A percentile compares a stretch with the other conserved stretches of the same genome.
These are phyloP conservation scores for Halteria grandinella DNA, from an alignment of 73 alveolate genomes.

Conservation along the genomic window DNA sequence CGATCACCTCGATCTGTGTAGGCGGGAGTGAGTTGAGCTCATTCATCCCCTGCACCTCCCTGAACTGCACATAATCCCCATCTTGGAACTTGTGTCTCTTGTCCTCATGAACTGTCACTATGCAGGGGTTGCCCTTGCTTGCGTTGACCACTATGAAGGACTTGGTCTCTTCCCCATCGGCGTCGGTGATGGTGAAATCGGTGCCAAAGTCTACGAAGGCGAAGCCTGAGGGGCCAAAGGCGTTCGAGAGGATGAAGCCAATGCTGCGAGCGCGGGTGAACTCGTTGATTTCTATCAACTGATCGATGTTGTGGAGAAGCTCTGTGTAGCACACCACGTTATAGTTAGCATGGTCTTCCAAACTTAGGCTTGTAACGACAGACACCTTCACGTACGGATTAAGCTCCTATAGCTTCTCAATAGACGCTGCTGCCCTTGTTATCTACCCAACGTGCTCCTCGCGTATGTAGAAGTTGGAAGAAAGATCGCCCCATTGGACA, in stretches of 20 bases:
- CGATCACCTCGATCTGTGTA: conserved; percentile 84
- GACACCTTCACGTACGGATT: conserved; percentile 95
- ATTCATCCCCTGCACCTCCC: conserved; percentile 99
- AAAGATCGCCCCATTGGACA: conserved; percentile 84
- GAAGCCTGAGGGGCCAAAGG: conserved; percentile 90
- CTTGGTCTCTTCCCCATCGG: conserved; percentile 97
- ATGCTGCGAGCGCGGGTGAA: conserved; percentile 78
- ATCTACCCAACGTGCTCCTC: conserved; percentile 89
- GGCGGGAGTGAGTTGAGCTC: conserved; percentile 95
- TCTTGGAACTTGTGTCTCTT: conserved; percentile 92
- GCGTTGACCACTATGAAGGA: conserved; percentile 87
- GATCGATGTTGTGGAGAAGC: conserved; percentile 74
- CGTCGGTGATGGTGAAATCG: conserved; percentile 81
- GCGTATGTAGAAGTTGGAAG: conserved; percentile 93
- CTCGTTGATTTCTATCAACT: conserved; percentile 76
- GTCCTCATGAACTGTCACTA: conserved; percentile 92
- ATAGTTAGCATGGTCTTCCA: conserved; percentile 62
- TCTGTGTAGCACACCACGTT: conserved; percentile 88
- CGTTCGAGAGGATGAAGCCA: conserved; percentile 85
- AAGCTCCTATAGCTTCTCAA: conserved; percentile 88
- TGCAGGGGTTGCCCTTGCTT: conserved; percentile 82
- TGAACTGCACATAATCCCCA: conserved; percentile 95
- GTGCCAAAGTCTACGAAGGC: conserved; percentile 97
- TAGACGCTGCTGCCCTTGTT: conserved; percentile 92
- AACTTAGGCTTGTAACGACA: conserved; percentile 59